phyloP scores from a whole-genome alignment of 2,329 filamentous ascomycete species.

The Trichoderma guizhouense region DNA sequence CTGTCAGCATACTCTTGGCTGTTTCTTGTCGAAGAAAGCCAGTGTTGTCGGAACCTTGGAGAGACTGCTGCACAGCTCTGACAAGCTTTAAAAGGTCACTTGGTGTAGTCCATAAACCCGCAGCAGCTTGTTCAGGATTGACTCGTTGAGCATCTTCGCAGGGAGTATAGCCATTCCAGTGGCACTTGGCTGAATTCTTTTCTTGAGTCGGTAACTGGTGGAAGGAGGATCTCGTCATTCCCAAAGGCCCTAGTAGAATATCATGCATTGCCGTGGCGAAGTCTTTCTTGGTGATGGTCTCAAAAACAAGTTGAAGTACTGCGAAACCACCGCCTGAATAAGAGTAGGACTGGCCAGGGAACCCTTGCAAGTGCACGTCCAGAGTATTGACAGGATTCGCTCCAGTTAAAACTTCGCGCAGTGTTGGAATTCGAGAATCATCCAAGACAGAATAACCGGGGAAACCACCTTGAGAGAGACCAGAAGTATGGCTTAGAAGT shows the following conservation, averaged over 20 bases:
- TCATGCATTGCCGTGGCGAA: slow-evolving; percentile 19
- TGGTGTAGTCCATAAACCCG: slow-evolving; percentile 25
- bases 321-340: slow-evolving; percentile 21
- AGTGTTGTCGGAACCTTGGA: slow-evolving; percentile 12
- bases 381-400: slow-evolving; percentile 16
- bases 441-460: slow-evolving; percentile 14
- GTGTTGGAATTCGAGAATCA: not conserved
- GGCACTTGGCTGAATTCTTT: slow-evolving; percentile 14
- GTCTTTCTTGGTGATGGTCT: slow-evolving; percentile 16
- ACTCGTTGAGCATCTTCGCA: slow-evolving; percentile 12
- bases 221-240: slow-evolving; percentile 20
- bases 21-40: slow-evolving; percentile 18
- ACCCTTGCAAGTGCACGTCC: slow-evolving; percentile 12
- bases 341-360: slow-evolving; percentile 15
- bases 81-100: slow-evolving; percentile 23
- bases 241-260: slow-evolving; percentile 18
- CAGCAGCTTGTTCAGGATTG: slow-evolving; percentile 20
- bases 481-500: slow-evolving; percentile 22
- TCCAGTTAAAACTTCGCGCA: slow-evolving; percentile 18
- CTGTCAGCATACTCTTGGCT: slow-evolving; percentile 22
- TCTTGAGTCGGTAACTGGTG: slow-evolving; percentile 12
- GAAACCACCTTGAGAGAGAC: slow-evolving; percentile 18
- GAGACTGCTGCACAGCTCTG: slow-evolving; percentile 22
- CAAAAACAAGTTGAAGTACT: slow-evolving; percentile 20
- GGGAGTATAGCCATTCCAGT: slow-evolving; percentile 14